Base-by-base conservation (phyloP, 306 rosid genomes). In the Castanea crenata region DNA sequence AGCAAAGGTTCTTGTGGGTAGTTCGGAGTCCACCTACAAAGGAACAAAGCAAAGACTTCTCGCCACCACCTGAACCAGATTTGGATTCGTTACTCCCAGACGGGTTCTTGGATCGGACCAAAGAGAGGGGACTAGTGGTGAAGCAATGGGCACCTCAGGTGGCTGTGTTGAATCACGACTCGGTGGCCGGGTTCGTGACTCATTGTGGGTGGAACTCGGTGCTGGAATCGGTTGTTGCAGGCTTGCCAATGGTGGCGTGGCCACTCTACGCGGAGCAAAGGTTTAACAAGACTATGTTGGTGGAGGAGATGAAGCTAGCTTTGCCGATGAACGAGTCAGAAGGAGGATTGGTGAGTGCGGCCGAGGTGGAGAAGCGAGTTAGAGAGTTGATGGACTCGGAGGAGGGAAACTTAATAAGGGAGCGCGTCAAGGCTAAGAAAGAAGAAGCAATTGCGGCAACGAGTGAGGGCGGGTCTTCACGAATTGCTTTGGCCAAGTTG, bases 141-240 rank as follows among this genome's bases (percentile, higher is more conserved):
- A 78, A 61, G 73, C 38, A 79, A 7, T 91, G 93, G 96, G 96
- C 87, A 0, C 90, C 91, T 7, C 96, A 92, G 38, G 69, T 21
- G 14, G 85, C 54, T 0, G 85, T 90, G 14, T 76, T 92, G 38
- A 82, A 81, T 64, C 92, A 90, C 16, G 69, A 79, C 21, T 81
- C 97, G 0, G 84, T 90, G 1, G 96, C 90, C 1, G 91, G 96
- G 58, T 89, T 90, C 16, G 86, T 90, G 86, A 84, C 79, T 12
- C 94, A 90, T 29, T 86, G 89, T 52, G 97, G 97, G 7, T 92
- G 94, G 97, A 92, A 90, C 84, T 92, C 92, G 21, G 86, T 87
- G 32, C 52, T 92, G 69, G 97, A 92, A 57, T 81, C 91, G 0
- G 73, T 87, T 1, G 77, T 85, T 18, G 83, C 71, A 0, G 91